phyloP scores from a whole-genome alignment of 768 basidiomycete species.

The Suillus cothurnatus region DNA sequence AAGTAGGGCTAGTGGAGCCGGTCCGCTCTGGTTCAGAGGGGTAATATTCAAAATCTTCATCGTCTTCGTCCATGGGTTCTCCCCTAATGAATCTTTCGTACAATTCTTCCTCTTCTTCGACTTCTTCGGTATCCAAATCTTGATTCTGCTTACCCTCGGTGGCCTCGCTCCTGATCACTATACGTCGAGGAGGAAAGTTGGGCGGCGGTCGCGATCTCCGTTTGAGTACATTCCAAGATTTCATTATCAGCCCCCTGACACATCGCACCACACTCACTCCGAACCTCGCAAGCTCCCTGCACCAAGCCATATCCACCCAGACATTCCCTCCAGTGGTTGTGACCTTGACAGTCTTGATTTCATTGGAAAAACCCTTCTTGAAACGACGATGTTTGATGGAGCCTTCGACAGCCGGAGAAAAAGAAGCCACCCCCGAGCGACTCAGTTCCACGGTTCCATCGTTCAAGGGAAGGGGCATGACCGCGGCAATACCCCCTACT shows the following conservation, averaged over 20 bases:
- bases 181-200: neutral
- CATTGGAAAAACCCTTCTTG: slow-evolving; percentile 49
- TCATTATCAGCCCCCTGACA: slow-evolving; percentile 22
- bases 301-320: slow-evolving; percentile 44
- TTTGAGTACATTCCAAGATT: slow-evolving; percentile 21
- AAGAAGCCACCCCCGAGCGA: slow-evolving; percentile 43
- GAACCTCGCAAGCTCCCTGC: slow-evolving; percentile 41
- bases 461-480: slow-evolving; percentile 17
- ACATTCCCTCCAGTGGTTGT: slow-evolving; percentile 37
- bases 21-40: slow-evolving; percentile 19
- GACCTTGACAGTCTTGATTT: slow-evolving; percentile 47
- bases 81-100: slow-evolving; percentile 65
- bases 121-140: slow-evolving; percentile 18
- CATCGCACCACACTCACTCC: slow-evolving; percentile 29
- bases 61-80: slow-evolving; percentile 53
- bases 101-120: slow-evolving; percentile 40
- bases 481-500: slow-evolving; percentile 52
- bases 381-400: slow-evolving; percentile 24
- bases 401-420: slow-evolving; percentile 33
- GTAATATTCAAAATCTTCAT: slow-evolving; percentile 32
- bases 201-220: slow-evolving; percentile 16
- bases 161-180: slow-evolving; percentile 4
- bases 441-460: slow-evolving; percentile 42
- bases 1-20: slow-evolving; percentile 21
- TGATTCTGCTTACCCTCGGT: slow-evolving; percentile 7